Percentiles rank a stretch among this genome's conserved stretches.
These are phyloP conservation scores for Ceratocystis cubensis DNA, from an alignment of 2,329 filamentous ascomycete genomes.

Conservation along the genomic window DNA sequence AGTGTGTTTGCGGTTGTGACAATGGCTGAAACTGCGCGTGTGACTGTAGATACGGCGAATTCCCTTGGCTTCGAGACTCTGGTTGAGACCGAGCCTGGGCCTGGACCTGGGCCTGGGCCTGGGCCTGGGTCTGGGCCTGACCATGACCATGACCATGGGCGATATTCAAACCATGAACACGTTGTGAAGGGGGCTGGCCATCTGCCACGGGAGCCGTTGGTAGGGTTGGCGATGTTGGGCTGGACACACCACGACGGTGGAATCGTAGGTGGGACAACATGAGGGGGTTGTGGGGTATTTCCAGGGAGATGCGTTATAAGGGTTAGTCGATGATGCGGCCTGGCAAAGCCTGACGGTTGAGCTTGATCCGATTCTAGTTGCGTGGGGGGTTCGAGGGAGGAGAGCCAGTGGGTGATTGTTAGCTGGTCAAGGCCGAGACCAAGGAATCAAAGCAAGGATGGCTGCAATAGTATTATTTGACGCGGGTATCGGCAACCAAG, in stretches of 20 bases:
- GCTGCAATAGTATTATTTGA: not conserved
- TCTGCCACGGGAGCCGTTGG: constrained; percentile 22
- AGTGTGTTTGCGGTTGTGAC: not conserved
- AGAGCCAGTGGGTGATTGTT: not conserved
- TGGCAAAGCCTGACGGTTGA: not conserved
- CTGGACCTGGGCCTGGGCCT: not conserved
- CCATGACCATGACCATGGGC: constrained; percentile 30
- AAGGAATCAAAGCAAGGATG: not conserved
- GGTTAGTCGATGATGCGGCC: not conserved
- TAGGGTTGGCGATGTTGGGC: constrained; percentile 41
- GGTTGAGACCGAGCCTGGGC: not conserved
- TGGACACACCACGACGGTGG: constrained; percentile 45
- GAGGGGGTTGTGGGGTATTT: not conserved
- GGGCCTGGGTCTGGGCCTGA: constrained; percentile 22
- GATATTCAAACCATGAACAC: not conserved
- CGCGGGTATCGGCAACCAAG: not conserved
- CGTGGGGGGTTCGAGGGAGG: not conserved
- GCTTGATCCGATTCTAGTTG: not conserved
- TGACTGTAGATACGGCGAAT: constrained; percentile 15
- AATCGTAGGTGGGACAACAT: constrained; percentile 47
- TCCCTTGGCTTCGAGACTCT: constrained; percentile 5
- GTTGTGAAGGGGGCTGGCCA: constrained; percentile 10
- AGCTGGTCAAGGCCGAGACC: not conserved
- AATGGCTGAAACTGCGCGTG: constrained; percentile 7
- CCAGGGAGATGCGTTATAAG: not conserved